Evolutionary conservation across 257 asterid species (phyloP), one percentile per base, ranked within the genome.

Genomic region (Solanum bulbocastanum): DNA sequence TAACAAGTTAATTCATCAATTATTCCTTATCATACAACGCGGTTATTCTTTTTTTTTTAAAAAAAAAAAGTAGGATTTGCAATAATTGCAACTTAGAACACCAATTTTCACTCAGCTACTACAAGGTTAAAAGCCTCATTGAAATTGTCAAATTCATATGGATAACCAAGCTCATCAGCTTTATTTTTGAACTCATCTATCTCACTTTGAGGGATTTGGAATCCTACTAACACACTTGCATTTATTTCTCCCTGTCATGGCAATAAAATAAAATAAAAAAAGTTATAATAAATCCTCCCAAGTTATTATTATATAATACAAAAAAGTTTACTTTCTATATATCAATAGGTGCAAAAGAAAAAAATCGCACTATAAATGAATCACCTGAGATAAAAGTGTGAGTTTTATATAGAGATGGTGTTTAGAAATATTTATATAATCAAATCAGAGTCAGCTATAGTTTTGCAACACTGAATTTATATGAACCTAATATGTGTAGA

Each of bases 201-300:
- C 90, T 95, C 99, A 35, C 62, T 16, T 52, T 23, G 66, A 65
- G 95, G 89, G 62, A 96, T 94, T 93, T 95, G 99, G 89, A 96
- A 94, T 62, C 98, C 98, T 46, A 96, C 98, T 73, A 96, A 88
- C 91, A 95, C 98, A 86, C 93, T 96, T 86, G 99, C 99, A 33
- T 97, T 98, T 5, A 95, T 89, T 86, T 93, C 98, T 60, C 98
- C 98, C 99, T 95, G 22, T 40, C 71, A 83, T 37, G 81, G 72
- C 44, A 25, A 37, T 68, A 35, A 4, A 49, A 40, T 8, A 40
- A 40, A 9, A 40, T 40, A 9, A 49, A 49, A 49, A 49, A 6
- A 46, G 8, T 3, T 22, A 16, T 32, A 62, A 62, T 23, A 62
- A 62, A 12, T 71, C 10, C 42, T 32, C n/a, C 40, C 8, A 32